Base-by-base conservation (phyloP, 805 yeast genomes). In the Pichia phayaonensis region DNA sequence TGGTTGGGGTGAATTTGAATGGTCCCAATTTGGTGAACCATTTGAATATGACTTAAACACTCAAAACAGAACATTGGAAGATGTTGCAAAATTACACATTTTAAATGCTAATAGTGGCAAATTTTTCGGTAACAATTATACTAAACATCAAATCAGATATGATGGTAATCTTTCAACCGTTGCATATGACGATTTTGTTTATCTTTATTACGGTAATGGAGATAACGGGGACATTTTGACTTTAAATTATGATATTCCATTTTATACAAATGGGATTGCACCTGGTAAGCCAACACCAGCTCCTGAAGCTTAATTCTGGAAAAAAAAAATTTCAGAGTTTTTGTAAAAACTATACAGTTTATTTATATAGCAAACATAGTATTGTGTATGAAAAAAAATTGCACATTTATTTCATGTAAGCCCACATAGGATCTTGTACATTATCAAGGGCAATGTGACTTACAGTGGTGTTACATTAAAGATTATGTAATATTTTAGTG, bases 51-150 rank as follows among this genome's bases (percentile, higher is more conserved):
- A 34, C n/a, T 34, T 34, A 34, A 34, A 34, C 7, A n/a, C 10
- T n/a, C 38, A 18, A 4, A 34, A 34, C n/a, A 34, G 38, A 34
- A 34, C 38, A 7, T 34, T 34, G 10, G 38, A 34, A 13, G 46
- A 44, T 18, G 21, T 44, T 18, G 46, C 46, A 8, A 44, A 44
- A 21, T 24, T 44, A 18, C 46, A 44, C 22, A 13, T 44, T n/a
- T 15, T 44, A 18, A 44, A 44, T 34, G n/a, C 46, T 12, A 44
- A 44, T 20, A 44, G 46, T 24, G 46, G 46, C 18, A 44, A 13
- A 23, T 44, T 44, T 38, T 34, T 13, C 16, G 46, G 46, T 7
- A 34, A 29, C 40, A 38, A 44, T 12, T 44, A 29, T 24, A 38
- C 46, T 22, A 26, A n/a, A 23, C 40, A 29, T 29, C 8, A 5